phyloP scores from a whole-genome alignment of 2,329 filamentous ascomycete species.

The Sporothrix mexicana region DNA sequence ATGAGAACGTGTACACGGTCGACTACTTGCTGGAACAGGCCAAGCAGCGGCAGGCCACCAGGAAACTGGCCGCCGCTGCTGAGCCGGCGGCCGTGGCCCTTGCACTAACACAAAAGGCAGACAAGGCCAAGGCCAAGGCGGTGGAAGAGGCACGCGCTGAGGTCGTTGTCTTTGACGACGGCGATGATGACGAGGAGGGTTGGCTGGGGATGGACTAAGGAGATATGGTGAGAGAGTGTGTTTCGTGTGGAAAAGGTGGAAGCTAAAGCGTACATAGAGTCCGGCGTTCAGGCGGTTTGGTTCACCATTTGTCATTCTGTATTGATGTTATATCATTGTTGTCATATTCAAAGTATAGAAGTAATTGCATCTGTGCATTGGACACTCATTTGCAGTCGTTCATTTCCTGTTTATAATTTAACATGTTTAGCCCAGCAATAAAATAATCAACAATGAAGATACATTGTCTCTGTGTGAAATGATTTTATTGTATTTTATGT shows the following conservation, averaged over 20 bases:
- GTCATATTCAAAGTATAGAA: constrained; percentile 12
- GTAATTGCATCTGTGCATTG: constrained; percentile 19
- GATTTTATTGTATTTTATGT: neutral
- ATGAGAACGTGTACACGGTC: constrained; percentile 87
- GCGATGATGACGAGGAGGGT: constrained; percentile 34
- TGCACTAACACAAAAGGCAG: neutral
- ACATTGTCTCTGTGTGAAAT: neutral
- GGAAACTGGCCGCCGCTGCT: neutral
- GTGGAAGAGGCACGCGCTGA: constrained; percentile 4
- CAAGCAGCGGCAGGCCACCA: constrained; percentile 39
- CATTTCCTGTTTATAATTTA: neutral
- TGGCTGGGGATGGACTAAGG: constrained; percentile 35
- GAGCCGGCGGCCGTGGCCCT: constrained; percentile 7
- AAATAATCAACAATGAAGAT: neutral
- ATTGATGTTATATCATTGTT: constrained; percentile 1
- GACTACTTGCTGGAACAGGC: constrained; percentile 74
- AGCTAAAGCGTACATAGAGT: constrained; percentile 17
- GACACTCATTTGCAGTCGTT: neutral
- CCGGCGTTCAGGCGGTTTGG: constrained; percentile 28
- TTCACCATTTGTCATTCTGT: constrained; percentile 13
- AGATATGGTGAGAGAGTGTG: too few species aligned
- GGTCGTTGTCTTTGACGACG: constrained; percentile 32
- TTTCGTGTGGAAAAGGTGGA: neutral
- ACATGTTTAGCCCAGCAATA: neutral
- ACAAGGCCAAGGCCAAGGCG: constrained; percentile 23